Evolutionary conservation across 2,329 filamentous ascomycete genomes (phyloP), one percentile per base, ranked within the genome.

Genomic region (Ophiostoma ulmi): DNA sequence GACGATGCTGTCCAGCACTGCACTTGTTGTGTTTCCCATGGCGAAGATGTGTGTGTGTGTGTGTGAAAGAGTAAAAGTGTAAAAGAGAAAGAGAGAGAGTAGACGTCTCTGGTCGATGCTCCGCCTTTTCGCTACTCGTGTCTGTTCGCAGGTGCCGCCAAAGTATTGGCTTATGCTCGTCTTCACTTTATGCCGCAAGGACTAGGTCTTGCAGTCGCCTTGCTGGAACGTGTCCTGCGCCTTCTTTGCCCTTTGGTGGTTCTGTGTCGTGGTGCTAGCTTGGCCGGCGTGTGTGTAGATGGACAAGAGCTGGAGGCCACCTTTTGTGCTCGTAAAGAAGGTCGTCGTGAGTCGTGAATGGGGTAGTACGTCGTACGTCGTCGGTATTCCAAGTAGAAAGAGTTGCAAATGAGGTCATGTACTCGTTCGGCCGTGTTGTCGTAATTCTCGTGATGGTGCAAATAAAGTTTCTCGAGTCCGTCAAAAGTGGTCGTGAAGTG

Each of bases 1-100:
- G 80, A 97, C 94, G 77, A 99, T 97, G 82, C 91, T 95, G 82
- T 98, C 94, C 81, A 98, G 86, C 79, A 98, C 90, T 76, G 86
- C 83, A 79, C 88, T 90, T 75, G 87, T 88, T 71, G 87, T 87
- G 81, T 91, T 90, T 76, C 88, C 88, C 88, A 91, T 91, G 75
- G 75, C 74, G 72, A 58, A 72, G 31, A 48, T 58, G 22, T 11
- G 22, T 58, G 36, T 63, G 72, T 38, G 41, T 63, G 36, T 64
- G 22, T 10, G 20, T 38, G 61, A 64, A 22, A 31, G 26, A 26
- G 55, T n/a, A 22, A 31, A n/a, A 20, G 14, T 52, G 44, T 48
- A 11, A 48, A 48, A 48, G 41, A n/a, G 14, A 52, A 14, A 52
- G n/a, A 20, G 55, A 61, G 17, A 48, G 44, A 48, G 44, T 7